phyloP scores from a whole-genome alignment of 1,284 basidiomycete species.

The Austroboletus novae-zelandiae region DNA sequence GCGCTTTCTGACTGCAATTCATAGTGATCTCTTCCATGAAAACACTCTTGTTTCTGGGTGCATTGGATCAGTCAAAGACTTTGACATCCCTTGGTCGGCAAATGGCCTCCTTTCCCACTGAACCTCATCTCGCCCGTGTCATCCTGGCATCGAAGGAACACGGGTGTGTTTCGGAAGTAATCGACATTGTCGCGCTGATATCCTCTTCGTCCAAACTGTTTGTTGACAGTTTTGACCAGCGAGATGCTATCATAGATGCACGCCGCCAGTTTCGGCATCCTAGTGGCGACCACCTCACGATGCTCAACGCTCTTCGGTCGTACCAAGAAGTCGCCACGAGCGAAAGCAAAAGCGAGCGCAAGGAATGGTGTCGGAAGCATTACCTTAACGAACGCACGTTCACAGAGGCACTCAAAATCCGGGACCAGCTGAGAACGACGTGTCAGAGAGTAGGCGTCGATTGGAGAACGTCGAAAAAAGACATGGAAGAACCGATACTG shows the following conservation, averaged over 20 bases:
- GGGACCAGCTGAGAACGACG: slow-evolving; percentile 73
- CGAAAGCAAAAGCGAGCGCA: slow-evolving; percentile 49
- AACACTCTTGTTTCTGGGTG: slow-evolving; percentile 73
- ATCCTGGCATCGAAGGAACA: slow-evolving; percentile 72
- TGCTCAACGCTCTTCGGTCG: slow-evolving; percentile 80
- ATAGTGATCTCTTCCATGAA: slow-evolving; percentile 71
- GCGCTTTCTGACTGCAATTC: background rate
- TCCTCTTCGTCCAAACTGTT: slow-evolving; percentile 78
- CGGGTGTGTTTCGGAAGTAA: slow-evolving; percentile 69
- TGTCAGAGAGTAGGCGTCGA: slow-evolving; percentile 66
- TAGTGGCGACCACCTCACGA: slow-evolving; percentile 89
- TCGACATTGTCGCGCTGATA: slow-evolving; percentile 78
- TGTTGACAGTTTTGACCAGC: slow-evolving; percentile 64
- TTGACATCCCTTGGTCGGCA: slow-evolving; percentile 71
- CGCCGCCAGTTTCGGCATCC: slow-evolving; percentile 78
- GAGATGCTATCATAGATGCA: slow-evolving; percentile 69
- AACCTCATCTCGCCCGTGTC: slow-evolving; percentile 77
- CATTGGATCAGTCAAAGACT: slow-evolving; percentile 59
- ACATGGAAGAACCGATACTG: slow-evolving; percentile 58
- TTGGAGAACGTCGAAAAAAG: slow-evolving; percentile 55
- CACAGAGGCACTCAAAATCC: slow-evolving; percentile 80
- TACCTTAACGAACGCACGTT: slow-evolving; percentile 86
- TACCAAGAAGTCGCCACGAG: slow-evolving; percentile 61
- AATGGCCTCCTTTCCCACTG: slow-evolving; percentile 85
- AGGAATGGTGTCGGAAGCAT: slow-evolving; percentile 81